Evolutionary conservation across 2,329 filamentous ascomycete genomes (phyloP), one percentile per base, ranked within the genome.

Genomic region (Alternaria triticimaculans): DNA sequence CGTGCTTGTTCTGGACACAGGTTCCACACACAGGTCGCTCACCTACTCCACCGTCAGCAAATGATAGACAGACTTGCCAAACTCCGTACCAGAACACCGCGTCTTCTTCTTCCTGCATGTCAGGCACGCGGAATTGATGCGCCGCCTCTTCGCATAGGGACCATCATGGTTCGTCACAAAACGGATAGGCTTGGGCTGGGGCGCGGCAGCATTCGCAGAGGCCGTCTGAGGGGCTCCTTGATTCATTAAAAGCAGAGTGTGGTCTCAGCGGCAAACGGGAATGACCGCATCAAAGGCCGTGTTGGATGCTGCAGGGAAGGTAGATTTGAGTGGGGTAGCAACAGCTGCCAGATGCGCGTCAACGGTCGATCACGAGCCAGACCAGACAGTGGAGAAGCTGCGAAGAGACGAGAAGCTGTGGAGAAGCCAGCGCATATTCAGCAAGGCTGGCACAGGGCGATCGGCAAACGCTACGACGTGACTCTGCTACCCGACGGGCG

Each of bases 81-180:
- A 12, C 11, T 8, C 11, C 58, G 20, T 73, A 72, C 82, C 82
- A 15, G 81, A 83, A 65, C 83, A 85, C 48, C 83, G 82, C 63
- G 83, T 85, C 77, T 85, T 85, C 64, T 84, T 82, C 68, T 81
- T 81, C 9, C 83, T 77, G 67, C 83, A 85, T 20, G 83, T 84
- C 70, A 84, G 62, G 62, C 83, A 85, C 11, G 80, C 80, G 43
- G 78, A 77, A 66, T 80, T 81, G 68, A 81, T 81, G 62, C 80
- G 75, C 51, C 80, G 72, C 30, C 80, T 72, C 75, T 81, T 81
- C 41, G 79, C 79, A 65, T 81, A 81, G 55, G 80, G 80, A 12
- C 78, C 79, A 58, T 80, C 79, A 63, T 80, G 75, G 73, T 81
- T 81, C 43, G 77, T 80, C 57, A 81, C 78, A 71, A 81, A 81